Conservation (phyloP, 495 filamentous ascomycete species). For the Hypoxylon subgilvum region DNA sequence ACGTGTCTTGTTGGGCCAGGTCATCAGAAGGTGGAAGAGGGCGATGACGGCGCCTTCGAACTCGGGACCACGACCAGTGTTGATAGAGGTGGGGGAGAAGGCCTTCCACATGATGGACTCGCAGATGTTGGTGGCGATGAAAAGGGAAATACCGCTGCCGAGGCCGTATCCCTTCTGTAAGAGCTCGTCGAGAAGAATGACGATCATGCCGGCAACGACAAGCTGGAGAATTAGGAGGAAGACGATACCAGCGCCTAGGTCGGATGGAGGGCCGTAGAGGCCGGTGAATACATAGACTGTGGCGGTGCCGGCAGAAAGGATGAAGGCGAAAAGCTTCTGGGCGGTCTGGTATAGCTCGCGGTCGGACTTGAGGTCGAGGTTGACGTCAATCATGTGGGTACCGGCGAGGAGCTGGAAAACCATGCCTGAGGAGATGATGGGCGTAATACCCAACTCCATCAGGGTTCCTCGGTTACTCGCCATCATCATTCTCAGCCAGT, state of each 20-base stretch:
- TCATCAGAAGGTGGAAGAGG: constrained; percentile 96
- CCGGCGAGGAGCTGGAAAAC: constrained; percentile 99
- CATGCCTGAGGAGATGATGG: constrained; percentile 99
- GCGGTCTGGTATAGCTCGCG: constrained; percentile 99
- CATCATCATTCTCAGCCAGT: constrained; percentile 99
- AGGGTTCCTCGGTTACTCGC: constrained; percentile 98
- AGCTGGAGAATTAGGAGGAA: constrained; percentile 97
- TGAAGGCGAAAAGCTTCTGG: constrained; percentile 99
- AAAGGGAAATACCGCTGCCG: constrained; percentile 96
- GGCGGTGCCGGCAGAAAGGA: constrained; percentile 94
- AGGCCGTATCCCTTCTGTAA: constrained; percentile 99
- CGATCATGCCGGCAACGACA: constrained; percentile 93
- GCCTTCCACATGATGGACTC: constrained; percentile 99
- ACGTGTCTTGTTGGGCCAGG: constrained; percentile 97
- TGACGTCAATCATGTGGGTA: constrained; percentile 99
- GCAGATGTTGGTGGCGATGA: constrained; percentile 99
- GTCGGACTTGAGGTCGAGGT: constrained; percentile 98
- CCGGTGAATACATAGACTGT: constrained; percentile 97
- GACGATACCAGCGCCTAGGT: constrained; percentile 96
- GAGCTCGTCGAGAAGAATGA: constrained; percentile 98
- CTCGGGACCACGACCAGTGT: constrained; percentile 97
- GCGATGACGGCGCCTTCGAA: constrained; percentile 99
- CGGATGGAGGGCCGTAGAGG: constrained; percentile 93
- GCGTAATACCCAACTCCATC: constrained; percentile 99
- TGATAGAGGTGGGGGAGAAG: constrained; percentile 98